Base-by-base conservation (phyloP, 805 yeast species). In the Starmerella apicola region DNA sequence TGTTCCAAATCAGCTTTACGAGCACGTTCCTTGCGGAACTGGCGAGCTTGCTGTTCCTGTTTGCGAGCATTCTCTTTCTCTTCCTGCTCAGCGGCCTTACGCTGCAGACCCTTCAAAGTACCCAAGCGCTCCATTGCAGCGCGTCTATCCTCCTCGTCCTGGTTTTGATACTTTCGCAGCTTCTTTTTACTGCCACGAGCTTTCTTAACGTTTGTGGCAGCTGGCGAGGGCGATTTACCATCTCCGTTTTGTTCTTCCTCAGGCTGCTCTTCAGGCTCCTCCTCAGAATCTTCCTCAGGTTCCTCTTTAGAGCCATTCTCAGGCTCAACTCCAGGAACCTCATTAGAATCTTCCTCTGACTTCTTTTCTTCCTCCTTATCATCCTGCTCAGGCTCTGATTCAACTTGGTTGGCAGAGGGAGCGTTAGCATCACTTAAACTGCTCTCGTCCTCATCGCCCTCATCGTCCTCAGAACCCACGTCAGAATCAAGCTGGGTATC, bases 141-240 rank as follows among this genome's bases (percentile, higher is more conserved):
- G 34, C 61, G 52, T 41, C 85, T 71, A 52, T 88, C 97, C 41
- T 81, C 91, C 38, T 83, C 95, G 56, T 88, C 97, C 60, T 88
- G 97, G 44, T 80, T 85, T 3, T 77, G 83, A 54, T 88, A 88
- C 54, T 86, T 88, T 44, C 72, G 68, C 30, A 78, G 78, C 41
- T 84, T 81, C 29, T 81, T 79, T 54, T 79, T 83, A 60, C 81
- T 84, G 35, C 97, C 96, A 52, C 96, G 73, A 5, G 78, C 76
- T 28, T 64, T 22, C 25, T 39, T 38, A 10, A 45, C 42, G n/a
- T n/a, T n/a, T n/a, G n/a, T n/a, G n/a, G n/a, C n/a, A 2, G 34
- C 30, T n/a, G 7, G 15, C 3, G 37, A 5, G 5, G 19, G 8
- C 4, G 26, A 32, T 12, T 10, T 12, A 12, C 9, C 16, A 7